Evolutionary conservation across 2,329 filamentous ascomycete species (phyloP).

Genomic region (Escovopsis sp.): DNA sequence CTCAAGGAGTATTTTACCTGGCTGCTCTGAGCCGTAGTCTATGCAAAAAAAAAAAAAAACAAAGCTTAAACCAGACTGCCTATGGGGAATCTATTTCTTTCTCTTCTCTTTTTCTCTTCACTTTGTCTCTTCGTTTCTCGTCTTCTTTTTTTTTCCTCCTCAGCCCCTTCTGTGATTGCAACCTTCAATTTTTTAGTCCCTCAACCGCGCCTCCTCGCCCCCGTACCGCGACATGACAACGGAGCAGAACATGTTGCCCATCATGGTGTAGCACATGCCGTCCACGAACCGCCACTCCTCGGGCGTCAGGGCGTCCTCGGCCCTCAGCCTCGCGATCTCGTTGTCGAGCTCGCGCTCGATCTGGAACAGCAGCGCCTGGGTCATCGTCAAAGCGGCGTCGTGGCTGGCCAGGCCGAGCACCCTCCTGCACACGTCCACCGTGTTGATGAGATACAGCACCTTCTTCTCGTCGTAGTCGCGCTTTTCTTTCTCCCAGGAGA

Average conservation of each 20-base stretch:
- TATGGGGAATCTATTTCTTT: no score
- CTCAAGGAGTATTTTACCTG: conserved; percentile 17
- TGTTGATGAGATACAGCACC: neutral
- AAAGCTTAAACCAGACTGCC: neutral
- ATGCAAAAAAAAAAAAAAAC: neutral
- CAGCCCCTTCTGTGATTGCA: no score
- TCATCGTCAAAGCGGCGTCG: neutral
- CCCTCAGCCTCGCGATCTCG: neutral
- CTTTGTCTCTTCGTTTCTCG: no score
- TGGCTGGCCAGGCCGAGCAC: neutral
- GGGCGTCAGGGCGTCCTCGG: neutral
- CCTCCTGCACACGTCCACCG: neutral
- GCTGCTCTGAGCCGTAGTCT: conserved; percentile 13
- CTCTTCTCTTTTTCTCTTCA: neutral
- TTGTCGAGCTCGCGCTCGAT: neutral
- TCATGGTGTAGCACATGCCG: neutral
- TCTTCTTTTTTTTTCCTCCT: no score
- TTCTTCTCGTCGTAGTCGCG: neutral
- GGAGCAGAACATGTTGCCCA: neutral
- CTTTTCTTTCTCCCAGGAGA: neutral
- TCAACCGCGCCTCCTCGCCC: neutral
- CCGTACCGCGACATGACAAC: neutral
- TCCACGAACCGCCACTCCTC: neutral
- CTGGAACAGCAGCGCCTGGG: neutral
- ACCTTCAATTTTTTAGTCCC: no score